Evolutionary conservation across 768 basidiomycete species (phyloP).

Genomic region (Phanerochaete sordida): DNA sequence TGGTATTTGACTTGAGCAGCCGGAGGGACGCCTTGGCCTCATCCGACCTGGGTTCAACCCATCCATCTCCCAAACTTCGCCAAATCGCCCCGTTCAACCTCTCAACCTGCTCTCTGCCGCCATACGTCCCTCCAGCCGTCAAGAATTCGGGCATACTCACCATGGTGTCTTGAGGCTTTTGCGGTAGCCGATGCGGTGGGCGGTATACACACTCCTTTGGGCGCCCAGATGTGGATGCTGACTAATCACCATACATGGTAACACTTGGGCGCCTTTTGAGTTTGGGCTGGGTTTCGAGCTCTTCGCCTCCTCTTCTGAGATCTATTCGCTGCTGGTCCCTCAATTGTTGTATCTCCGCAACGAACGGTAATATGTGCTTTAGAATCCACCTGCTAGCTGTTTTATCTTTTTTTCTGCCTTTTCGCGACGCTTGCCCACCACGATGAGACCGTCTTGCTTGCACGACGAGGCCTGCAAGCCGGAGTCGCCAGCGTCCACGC

Average conservation of each 20-base stretch:
- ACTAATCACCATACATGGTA: constrained; percentile 8
- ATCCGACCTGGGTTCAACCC: constrained; percentile 29
- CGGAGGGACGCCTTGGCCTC: constrained; percentile 21
- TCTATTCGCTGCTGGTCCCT: too few species aligned
- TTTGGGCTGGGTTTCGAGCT: not conserved
- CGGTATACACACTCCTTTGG: not conserved
- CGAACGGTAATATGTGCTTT: too few species aligned
- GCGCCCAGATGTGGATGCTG: constrained; percentile 1
- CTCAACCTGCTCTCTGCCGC: constrained; percentile 1
- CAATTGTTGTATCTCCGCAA: too few species aligned
- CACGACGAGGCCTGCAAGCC: too few species aligned
- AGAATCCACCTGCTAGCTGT: too few species aligned
- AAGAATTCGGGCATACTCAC: constrained; percentile 34
- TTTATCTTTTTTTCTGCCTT: too few species aligned
- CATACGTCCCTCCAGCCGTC: constrained; percentile 11
- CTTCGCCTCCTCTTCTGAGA: too few species aligned
- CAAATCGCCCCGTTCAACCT: constrained; percentile 20
- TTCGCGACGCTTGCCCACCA: too few species aligned
- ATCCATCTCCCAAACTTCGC: constrained; percentile 30
- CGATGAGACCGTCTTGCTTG: too few species aligned
- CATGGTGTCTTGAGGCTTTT: constrained; percentile 37
- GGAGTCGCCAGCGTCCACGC: too few species aligned
- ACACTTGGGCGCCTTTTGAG: not conserved
- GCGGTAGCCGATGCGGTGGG: constrained; percentile 22
- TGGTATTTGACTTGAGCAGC: constrained; percentile 6